phyloP scores from a whole-genome alignment of 805 yeast genomes.

The Starmerella apis region DNA sequence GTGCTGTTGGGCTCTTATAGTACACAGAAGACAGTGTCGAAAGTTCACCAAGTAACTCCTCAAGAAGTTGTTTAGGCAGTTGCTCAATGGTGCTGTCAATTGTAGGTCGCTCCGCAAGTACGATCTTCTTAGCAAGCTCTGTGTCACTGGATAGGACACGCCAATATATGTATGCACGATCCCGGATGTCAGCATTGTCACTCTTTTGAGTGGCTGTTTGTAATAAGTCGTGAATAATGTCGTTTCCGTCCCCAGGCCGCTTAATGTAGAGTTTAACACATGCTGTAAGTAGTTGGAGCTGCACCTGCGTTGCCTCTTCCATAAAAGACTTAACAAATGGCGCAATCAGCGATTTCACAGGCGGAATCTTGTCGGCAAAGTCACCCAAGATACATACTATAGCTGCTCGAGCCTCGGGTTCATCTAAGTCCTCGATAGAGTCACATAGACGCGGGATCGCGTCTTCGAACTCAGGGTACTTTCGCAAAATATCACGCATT shows the following conservation, averaged over 20 bases:
- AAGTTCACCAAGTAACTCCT: slow-evolving; percentile 60
- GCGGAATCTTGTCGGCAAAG: slow-evolving; percentile 45
- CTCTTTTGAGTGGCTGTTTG: slow-evolving; percentile 64
- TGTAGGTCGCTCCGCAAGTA: slow-evolving; percentile 56
- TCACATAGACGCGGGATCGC: slow-evolving; percentile 39
- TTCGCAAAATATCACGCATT: slow-evolving; percentile 62
- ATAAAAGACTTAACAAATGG: slow-evolving; percentile 40
- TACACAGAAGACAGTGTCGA: slow-evolving; percentile 82
- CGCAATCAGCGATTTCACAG: slow-evolving; percentile 34
- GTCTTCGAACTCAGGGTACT: slow-evolving; percentile 54
- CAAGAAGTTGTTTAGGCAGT: slow-evolving; percentile 58
- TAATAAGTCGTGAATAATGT: slow-evolving; percentile 68
- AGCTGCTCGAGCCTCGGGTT: slow-evolving; percentile 69
- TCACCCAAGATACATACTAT: slow-evolving; percentile 81
- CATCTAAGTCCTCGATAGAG: slow-evolving; percentile 51
- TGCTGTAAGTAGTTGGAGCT: slow-evolving; percentile 65
- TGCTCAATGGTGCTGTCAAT: slow-evolving; percentile 61
- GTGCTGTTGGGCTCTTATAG: slow-evolving; percentile 55
- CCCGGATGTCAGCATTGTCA: slow-evolving; percentile 79
- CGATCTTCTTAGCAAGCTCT: slow-evolving; percentile 54
- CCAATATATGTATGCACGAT: slow-evolving; percentile 83
- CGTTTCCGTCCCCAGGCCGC: slow-evolving; percentile 46
- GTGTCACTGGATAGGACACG: slow-evolving; percentile 71
- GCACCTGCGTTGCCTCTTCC: slow-evolving; percentile 69
- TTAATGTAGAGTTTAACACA: slow-evolving; percentile 61